Evolutionary conservation across 257 asterid genomes (phyloP).

Genomic region (Solanum gracilifrons): DNA sequence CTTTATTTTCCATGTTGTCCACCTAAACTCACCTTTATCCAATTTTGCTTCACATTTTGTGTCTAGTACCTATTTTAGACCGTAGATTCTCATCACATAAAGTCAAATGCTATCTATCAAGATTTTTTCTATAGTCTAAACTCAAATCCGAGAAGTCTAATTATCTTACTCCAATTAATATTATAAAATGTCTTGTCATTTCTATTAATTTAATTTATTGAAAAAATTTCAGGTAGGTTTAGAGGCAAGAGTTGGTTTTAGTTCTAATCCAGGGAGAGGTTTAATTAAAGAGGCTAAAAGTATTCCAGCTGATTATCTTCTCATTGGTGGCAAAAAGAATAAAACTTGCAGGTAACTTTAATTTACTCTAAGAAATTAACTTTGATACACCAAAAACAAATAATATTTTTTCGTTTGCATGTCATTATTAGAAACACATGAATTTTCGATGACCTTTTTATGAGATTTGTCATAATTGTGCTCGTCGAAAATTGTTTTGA

Average conservation of each 20-base stretch:
- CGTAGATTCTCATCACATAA: rapidly evolving
- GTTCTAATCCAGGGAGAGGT: constrained; percentile 44
- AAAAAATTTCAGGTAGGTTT: constrained; percentile 38
- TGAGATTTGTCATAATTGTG: too few species aligned
- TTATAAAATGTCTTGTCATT: neutral
- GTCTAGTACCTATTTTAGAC: neutral
- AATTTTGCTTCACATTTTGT: neutral
- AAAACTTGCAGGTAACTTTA: constrained; percentile 36
- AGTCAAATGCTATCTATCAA: neutral
- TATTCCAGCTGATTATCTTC: constrained; percentile 49
- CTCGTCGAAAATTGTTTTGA: neutral
- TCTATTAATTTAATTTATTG: neutral
- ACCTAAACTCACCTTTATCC: neutral
- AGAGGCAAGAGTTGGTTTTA: constrained; percentile 68
- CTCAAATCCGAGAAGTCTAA: neutral
- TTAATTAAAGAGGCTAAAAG: constrained; percentile 44
- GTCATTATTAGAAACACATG: neutral
- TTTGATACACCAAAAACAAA: neutral
- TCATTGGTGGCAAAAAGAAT: constrained; percentile 36
- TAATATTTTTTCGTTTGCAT: neutral
- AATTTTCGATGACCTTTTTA: neutral
- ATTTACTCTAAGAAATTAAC: neutral
- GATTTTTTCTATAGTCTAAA: neutral
- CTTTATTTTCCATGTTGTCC: neutral
- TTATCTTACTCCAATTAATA: neutral